These are phyloP conservation scores for Aotearoamyces nothofagi DNA, from an alignment of 2,329 filamentous ascomycete species.

Conservation along the genomic window DNA sequence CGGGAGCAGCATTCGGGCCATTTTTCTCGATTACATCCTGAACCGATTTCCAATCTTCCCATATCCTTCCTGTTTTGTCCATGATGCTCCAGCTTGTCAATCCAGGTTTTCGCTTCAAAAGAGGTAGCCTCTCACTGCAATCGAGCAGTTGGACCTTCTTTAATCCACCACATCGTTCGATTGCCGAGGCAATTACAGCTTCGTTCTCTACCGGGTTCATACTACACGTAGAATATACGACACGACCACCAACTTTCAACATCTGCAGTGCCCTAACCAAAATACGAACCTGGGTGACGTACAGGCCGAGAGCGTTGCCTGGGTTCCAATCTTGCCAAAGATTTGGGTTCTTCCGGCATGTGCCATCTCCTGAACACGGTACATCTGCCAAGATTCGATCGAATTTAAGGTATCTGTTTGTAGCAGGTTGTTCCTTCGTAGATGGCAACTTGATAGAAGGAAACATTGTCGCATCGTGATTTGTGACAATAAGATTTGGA, in stretches of 20 bases:
- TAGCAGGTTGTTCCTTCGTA: conserved; percentile 34
- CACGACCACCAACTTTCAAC: conserved; percentile 84
- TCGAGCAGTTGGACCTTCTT: conserved; percentile 74
- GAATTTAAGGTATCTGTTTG: conserved; percentile 75
- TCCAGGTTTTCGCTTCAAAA: conserved; percentile 62
- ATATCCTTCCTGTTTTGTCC: conserved; percentile 69
- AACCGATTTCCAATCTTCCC: conserved; percentile 72
- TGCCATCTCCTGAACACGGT: conserved; percentile 92
- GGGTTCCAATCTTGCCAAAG: conserved; percentile 95
- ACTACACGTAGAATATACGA: conserved; percentile 97
- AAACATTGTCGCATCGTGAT: conserved; percentile 93
- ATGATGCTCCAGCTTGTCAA: conserved; percentile 79
- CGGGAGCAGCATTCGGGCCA: conserved; percentile 43
- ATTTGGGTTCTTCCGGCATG: conserved; percentile 79
- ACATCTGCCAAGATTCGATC: conserved; percentile 94
- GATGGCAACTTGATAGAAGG: conserved; percentile 77
- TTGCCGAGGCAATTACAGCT: conserved; percentile 74
- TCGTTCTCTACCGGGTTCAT: conserved; percentile 99
- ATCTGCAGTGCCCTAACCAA: conserved; percentile 86
- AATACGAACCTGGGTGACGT: conserved; percentile 78
- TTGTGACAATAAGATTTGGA: conserved; percentile 91
- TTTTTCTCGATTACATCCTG: conserved; percentile 47
- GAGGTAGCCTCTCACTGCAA: conserved; percentile 62
- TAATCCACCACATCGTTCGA: conserved; percentile 75
- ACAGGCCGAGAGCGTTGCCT: conserved; percentile 72